Evolutionary conservation across 371 early-diverging fungal genomes (phyloP), one percentile per base, ranked within the genome.

Genomic region (Mortierella sp.): DNA sequence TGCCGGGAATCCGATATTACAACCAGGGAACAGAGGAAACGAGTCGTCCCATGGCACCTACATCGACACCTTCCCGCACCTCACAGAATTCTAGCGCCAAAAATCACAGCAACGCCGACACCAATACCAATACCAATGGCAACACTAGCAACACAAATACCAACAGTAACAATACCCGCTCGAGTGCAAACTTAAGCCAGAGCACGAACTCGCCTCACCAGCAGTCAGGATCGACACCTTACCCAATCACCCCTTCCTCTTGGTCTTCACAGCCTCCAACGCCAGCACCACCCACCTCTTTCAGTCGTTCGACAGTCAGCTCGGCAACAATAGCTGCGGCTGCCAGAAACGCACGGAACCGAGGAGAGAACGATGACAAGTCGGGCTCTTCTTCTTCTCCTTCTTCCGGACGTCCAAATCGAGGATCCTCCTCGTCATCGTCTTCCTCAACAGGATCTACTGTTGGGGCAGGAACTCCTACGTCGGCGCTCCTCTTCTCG

Each of bases 1-100:
- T 48, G 24, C 70, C 74, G 48, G 74, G 70, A 19, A 43, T 70
- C 14, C 66, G 66, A 34, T 50, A 58, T 31, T 79, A 55, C 48
- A 74, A 65, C 34, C 79, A 79, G 22, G 79, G 79, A 29, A 74
- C 74, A 39, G 79, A 74, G 31, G 79, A 74, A n/a, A 55, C 79
- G 11, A 70, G 73, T 40, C 74, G 52, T 16, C 40, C 79, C 4
- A 55, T 48, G 24, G 47, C 71, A 26, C 22, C 77, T 50, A n/a
- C 61, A 11, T 31, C 64, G 29, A 26, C 71, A 22, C 10, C 63
- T 45, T 16, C 78, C 13, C 64, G 63, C 40, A 0, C 64, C 4
- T 45, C 52, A 24, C 41, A 53, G 9, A 45, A n/a, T 8, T 22
- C 48, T 24, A 16, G 64, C 39, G 2, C 70, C 43, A 58, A 63